These are phyloP conservation scores for Lasiodiplodia theobromae DNA, from an alignment of 2,329 filamentous ascomycete species.

Conservation along the genomic window DNA sequence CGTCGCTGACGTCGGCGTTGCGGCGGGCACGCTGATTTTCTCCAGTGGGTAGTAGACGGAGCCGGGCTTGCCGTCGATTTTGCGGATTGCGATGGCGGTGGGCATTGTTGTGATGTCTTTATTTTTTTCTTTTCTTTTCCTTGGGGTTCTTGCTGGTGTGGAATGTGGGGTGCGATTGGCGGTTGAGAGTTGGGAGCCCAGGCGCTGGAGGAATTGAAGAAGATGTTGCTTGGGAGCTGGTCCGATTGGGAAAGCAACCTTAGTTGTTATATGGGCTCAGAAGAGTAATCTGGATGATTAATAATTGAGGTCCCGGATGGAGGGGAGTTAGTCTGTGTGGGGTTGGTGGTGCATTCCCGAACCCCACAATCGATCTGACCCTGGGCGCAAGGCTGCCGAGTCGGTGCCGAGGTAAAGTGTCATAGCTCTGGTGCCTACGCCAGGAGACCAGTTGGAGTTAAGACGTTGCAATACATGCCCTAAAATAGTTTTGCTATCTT, in stretches of 20 bases:
- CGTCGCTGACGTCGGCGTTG: constrained; percentile 44
- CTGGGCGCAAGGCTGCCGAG: background rate
- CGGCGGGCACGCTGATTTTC: constrained; percentile 40
- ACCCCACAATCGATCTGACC: constrained; percentile 10
- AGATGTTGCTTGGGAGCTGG: background rate
- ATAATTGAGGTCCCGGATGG: background rate
- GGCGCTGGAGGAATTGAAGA: background rate
- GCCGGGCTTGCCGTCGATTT: constrained; percentile 82
- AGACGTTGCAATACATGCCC: too few species aligned
- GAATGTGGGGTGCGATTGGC: background rate
- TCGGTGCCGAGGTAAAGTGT: constrained; percentile 18
- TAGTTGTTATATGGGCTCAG: background rate
- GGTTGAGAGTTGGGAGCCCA: background rate
- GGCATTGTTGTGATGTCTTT: constrained; percentile 49
- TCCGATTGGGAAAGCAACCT: background rate
- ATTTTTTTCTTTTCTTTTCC: background rate
- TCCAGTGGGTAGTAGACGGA: constrained; percentile 79
- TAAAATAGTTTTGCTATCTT: too few species aligned
- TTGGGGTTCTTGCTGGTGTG: background rate
- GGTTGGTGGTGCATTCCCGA: constrained; percentile 6
- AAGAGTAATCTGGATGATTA: background rate
- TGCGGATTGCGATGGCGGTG: constrained; percentile 67
- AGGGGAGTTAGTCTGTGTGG: background rate
- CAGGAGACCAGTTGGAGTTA: too few species aligned
- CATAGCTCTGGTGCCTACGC: constrained; percentile 3